Conservation (phyloP, 2,329 filamentous ascomycete species). For the Pseudogymnoascus sp. region DNA sequence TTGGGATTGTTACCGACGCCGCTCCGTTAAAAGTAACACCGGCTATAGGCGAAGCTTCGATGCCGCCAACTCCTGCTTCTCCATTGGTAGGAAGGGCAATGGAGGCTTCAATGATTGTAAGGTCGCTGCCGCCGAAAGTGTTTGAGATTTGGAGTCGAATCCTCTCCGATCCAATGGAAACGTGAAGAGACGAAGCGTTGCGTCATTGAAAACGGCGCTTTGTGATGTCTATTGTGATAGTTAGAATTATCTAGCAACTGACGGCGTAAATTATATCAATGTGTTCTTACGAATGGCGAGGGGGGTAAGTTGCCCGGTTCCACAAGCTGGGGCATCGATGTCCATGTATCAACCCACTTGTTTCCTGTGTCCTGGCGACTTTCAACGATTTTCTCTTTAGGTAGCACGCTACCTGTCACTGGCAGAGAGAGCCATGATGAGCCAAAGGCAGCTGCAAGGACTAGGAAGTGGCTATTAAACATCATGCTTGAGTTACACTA, state of each 20-base stretch:
- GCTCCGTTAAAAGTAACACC: constrained; percentile 53
- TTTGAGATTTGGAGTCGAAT: constrained; percentile 60
- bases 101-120: constrained; percentile 53
- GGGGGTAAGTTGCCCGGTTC: constrained; percentile 56
- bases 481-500: not conserved
- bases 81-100: constrained; percentile 49
- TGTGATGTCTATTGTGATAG: constrained; percentile 26
- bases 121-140: constrained; percentile 52
- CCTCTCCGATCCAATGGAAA: constrained; percentile 48
- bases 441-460: not conserved
- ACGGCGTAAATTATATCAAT: too few species aligned
- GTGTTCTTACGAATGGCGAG: constrained; percentile 46
- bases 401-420: not conserved
- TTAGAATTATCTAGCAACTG: not conserved
- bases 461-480: not conserved
- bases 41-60: constrained; percentile 45
- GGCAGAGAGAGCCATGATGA: not conserved
- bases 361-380: constrained; percentile 24
- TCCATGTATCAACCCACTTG: constrained; percentile 60
- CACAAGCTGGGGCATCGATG: constrained; percentile 58
- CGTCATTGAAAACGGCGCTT: constrained; percentile 48
- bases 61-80: constrained; percentile 44
- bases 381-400: not conserved
- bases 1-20: constrained; percentile 44
- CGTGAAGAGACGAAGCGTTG: constrained; percentile 56